Base-by-base conservation (phyloP, 2,329 filamentous ascomycete species). In the Neofusicoccum ribis region DNA sequence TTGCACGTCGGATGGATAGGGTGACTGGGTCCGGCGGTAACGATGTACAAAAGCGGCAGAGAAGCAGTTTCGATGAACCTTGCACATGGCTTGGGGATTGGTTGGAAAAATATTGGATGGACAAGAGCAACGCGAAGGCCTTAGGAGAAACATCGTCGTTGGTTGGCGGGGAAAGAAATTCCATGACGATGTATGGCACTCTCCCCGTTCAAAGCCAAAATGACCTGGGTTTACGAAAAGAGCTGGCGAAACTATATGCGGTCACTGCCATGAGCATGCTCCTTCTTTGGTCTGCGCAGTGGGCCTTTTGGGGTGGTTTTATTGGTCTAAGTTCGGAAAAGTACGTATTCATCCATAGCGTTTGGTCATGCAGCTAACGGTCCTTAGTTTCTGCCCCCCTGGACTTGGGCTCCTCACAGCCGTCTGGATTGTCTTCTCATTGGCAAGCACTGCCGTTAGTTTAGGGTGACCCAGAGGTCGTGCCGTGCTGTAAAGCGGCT, bases 241-340 rank as follows among this genome's bases (percentile, higher is more conserved):
- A 49, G 60, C 63, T 67, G 15, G 59, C 50, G 27, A 67, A 51
- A 46, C 34, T 70, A 27, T 68, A 65, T 64, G 44, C 54, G 34
- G 27, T 70, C 52, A 65, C 64, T 34, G 50, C 65, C 14, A 50
- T 67, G n/a, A 67, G 52, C 58, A 69, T 70, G 67, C 12, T 71
- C 46, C 47, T 70, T 59, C 67, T 74, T 52, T 74, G 70, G 69
- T 50, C 70, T 59, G 67, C 69, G 9, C 73, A 74, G 66, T 73
- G 72, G 69, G n/a, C 72, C 46, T 75, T 75, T 64, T 75, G 73
- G 73, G 47, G 8, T 23, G 73, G 73, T 37, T 73, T 72, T 54
- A 69, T 75, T 56, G 62, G 65, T 17, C 67, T 75, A n/a, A 67
- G 65, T 63, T 56, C 60, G 23, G 68, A 72, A 58, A 46, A 68